Percentiles rank a stretch among this genome's conserved stretches.
These are phyloP conservation scores for Cercospora brassicicola DNA, from an alignment of 2,329 filamentous ascomycete species.

Conservation along the genomic window DNA sequence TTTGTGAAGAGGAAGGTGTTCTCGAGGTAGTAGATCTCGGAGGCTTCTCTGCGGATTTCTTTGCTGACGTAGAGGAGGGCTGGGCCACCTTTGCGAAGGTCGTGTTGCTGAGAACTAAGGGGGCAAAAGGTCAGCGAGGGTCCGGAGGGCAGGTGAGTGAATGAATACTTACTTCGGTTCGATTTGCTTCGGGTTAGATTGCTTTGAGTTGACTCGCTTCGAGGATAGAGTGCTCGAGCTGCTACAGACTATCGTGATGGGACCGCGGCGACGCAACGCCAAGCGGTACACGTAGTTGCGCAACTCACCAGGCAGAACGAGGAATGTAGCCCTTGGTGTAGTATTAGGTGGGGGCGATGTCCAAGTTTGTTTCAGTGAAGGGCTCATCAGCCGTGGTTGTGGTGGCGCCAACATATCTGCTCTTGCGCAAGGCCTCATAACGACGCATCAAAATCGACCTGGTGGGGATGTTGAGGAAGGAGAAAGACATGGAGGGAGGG, in stretches of 20 bases:
- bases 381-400: not conserved
- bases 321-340: constrained; percentile 1
- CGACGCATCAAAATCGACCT: not conserved
- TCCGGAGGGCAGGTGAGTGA: not conserved
- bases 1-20: constrained; percentile 10
- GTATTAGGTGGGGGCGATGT: not conserved
- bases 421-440: not conserved
- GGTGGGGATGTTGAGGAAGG: not conserved
- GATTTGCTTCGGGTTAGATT: not conserved
- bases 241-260: not conserved
- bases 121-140: not conserved
- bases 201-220: not conserved
- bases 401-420: not conserved
- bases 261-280: not conserved
- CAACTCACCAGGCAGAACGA: constrained; percentile 19
- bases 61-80: constrained; percentile 7
- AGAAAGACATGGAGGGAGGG: not conserved
- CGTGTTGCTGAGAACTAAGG: not conserved
- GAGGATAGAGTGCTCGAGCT: not conserved
- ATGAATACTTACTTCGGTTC: not conserved
- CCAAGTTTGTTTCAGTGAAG: not conserved
- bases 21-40: constrained; percentile 15
- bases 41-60: constrained; percentile 10
- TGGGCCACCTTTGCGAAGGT: not conserved
- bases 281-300: constrained; percentile 18